Evolutionary conservation across 177 flowering plant genomes (phyloP), one percentile per base, ranked within the genome.

Genomic region (Vitis hybrid): DNA sequence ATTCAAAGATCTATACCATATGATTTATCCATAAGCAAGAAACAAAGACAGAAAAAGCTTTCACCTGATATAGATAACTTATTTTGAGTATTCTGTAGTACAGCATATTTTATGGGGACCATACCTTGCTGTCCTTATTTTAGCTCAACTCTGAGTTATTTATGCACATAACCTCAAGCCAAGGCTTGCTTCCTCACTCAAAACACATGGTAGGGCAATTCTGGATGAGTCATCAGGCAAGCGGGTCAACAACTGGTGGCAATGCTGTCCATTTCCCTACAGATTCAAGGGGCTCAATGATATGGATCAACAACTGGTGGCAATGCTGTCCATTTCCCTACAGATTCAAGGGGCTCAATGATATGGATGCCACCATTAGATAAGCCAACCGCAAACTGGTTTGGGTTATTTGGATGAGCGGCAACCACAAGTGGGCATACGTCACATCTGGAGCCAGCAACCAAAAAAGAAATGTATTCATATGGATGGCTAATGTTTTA

Each of bases 321-420:
- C 30, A 27, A 27, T 40, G 46, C 6, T 40, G 46, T 62, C 79
- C 77, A 76, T 24, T 64, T 68, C 17, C 67, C 77, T 21, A 30
- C 62, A 21, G 64, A 6, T 32, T 68, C 70, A 8, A 3, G 54
- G 24, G 80, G 80, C 54, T 80, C 80, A 19, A 80, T 15, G 51
- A 80, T 69, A 49, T 35, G 9, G 15, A 77, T 74, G 7, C 56
- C 62, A 19, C 78, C 80, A 54, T 80, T 69, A 13, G 74, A 50
- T 2, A 80, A 69, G 19, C 82, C 76, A 19, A 74, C 56, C 0
- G 76, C 72, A 19, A 76, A 77, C 50, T 74, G 79, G 57, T 52
- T 71, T 51, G 77, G 65, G 11, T 66, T 61, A 27, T 52, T 21
- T 12, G 80, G 80, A 69, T 80, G 78, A 6, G 82, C 78, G 48